phyloP scores from a whole-genome alignment of 2,329 filamentous ascomycete species.

The Macrophomina pseudophaseolina region DNA sequence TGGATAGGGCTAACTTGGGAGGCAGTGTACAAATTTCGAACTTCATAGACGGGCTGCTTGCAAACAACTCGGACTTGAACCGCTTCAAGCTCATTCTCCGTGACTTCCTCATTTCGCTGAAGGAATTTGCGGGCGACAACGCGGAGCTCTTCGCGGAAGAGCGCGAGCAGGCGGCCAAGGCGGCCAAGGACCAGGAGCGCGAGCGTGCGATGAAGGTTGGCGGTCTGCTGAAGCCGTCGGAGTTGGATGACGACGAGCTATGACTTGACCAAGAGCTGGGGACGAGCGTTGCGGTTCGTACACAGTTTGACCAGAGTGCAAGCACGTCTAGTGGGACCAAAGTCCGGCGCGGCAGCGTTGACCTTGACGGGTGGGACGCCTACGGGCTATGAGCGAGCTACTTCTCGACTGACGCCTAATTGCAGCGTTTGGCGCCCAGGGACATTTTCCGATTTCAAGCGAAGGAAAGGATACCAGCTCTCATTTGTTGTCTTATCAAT shows the following conservation, averaged over 20 bases:
- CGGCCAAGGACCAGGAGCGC: slow-evolving; percentile 85
- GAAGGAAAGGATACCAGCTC: slow-evolving; percentile 27
- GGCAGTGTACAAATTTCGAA: slow-evolving; percentile 79
- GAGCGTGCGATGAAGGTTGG: slow-evolving; percentile 94
- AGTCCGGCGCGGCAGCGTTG: slow-evolving; percentile 28
- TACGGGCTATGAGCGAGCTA: slow-evolving; percentile 59
- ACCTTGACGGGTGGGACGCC: slow-evolving; percentile 68
- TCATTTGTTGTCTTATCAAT: slow-evolving; percentile 23
- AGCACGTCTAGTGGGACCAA: slow-evolving; percentile 15
- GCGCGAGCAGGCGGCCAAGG: slow-evolving; percentile 87
- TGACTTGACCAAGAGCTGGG: slow-evolving; percentile 68
- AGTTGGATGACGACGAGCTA: slow-evolving; percentile 81
- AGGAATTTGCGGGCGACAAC: slow-evolving; percentile 96
- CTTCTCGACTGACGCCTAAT: slow-evolving; percentile 7
- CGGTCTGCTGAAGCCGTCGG: slow-evolving; percentile 94
- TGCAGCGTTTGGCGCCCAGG: slow-evolving; percentile 20
- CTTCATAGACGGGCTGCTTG: slow-evolving; percentile 90
- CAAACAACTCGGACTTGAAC: slow-evolving; percentile 83
- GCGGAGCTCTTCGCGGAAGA: slow-evolving; percentile 92
- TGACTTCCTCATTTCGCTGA: slow-evolving; percentile 95
- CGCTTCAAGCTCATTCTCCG: slow-evolving; percentile 96
- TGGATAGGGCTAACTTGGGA: slow-evolving; percentile 35
- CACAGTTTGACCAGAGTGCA: slow-evolving; percentile 39
- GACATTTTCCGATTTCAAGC: slow-evolving; percentile 21
- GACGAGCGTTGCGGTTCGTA: slow-evolving; percentile 42